Conservation (phyloP, 1,284 basidiomycete species). For the Marasmius tenuissimus region DNA sequence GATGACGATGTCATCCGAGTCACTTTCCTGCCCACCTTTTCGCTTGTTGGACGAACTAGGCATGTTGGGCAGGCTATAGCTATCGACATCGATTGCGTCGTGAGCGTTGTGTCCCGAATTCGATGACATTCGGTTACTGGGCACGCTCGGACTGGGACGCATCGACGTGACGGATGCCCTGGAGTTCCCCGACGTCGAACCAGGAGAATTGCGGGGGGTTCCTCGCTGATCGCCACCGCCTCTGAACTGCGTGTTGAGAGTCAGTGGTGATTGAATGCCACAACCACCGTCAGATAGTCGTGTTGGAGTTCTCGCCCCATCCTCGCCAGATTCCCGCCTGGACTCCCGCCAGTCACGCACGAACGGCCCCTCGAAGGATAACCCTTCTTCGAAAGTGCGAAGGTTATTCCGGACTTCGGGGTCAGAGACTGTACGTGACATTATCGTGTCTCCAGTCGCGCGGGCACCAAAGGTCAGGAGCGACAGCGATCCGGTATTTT, state of each 20-base stretch:
- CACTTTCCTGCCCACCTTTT: constrained; percentile 34
- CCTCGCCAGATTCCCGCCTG: constrained; percentile 36
- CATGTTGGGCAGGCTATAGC: constrained; percentile 27
- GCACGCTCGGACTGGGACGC: constrained; percentile 37
- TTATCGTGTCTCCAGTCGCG: constrained; percentile 59
- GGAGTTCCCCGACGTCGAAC: constrained; percentile 44
- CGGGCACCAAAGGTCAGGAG: constrained; percentile 69
- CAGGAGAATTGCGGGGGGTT: constrained; percentile 40
- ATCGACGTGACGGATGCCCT: constrained; percentile 44
- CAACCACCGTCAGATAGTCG: neutral
- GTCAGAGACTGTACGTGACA: constrained; percentile 28
- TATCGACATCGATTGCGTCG: constrained; percentile 45
- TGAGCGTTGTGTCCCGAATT: constrained; percentile 31
- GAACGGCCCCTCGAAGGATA: constrained; percentile 63
- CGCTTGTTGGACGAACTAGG: constrained; percentile 37
- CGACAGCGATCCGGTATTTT: constrained; percentile 71
- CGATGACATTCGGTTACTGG: constrained; percentile 34
- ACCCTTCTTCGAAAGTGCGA: constrained; percentile 63
- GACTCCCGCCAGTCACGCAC: constrained; percentile 75
- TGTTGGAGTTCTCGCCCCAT: neutral
- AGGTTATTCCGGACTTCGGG: constrained; percentile 42
- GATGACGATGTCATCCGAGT: constrained; percentile 54
- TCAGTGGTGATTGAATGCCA: neutral
- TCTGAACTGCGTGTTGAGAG: neutral
- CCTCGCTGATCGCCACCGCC: constrained; percentile 15